Conservation (phyloP, 306 rosid species). For the Hippophae rhamnoides region DNA sequence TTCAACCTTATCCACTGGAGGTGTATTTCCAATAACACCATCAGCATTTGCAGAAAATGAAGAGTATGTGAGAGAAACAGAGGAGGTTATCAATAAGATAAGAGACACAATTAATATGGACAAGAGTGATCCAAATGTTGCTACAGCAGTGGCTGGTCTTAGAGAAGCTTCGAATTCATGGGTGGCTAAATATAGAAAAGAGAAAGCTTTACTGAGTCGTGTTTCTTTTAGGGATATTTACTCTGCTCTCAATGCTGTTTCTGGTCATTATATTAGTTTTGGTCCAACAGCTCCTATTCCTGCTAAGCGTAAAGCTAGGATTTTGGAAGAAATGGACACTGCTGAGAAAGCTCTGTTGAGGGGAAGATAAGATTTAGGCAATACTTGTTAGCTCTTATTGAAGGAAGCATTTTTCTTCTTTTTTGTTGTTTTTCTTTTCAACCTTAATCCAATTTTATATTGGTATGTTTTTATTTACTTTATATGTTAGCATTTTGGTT, state of each 20-base stretch:
- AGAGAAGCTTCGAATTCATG: conserved; percentile 73
- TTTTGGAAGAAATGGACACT: conserved; percentile 84
- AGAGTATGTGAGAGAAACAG: conserved; percentile 76
- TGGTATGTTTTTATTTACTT: too few species aligned
- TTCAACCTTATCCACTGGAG: conserved; percentile 21
- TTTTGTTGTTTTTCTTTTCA: too few species aligned
- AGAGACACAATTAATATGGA: conserved; percentile 62
- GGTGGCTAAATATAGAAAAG: conserved; percentile 93
- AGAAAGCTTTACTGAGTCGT: conserved; percentile 68
- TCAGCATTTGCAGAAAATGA: conserved; percentile 42
- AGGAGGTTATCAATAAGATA: conserved; percentile 67
- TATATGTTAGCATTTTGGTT: too few species aligned
- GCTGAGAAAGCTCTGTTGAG: conserved; percentile 52
- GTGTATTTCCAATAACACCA: conserved; percentile 25
- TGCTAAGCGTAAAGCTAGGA: conserved; percentile 63
- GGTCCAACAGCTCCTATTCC: conserved; percentile 96
- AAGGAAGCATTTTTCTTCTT: too few species aligned
- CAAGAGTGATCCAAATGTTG: conserved; percentile 66
- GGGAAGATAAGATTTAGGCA: conserved; percentile 44
- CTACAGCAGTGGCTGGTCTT: conserved; percentile 62
- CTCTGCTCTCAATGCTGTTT: conserved; percentile 85
- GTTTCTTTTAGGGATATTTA: conserved; percentile 82
- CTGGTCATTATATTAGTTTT: conserved; percentile 87
- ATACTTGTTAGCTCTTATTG: too few species aligned
- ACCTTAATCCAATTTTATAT: too few species aligned